These are phyloP conservation scores for Curvularia spicifera DNA, from an alignment of 2,329 filamentous ascomycete genomes.

Conservation along the genomic window DNA sequence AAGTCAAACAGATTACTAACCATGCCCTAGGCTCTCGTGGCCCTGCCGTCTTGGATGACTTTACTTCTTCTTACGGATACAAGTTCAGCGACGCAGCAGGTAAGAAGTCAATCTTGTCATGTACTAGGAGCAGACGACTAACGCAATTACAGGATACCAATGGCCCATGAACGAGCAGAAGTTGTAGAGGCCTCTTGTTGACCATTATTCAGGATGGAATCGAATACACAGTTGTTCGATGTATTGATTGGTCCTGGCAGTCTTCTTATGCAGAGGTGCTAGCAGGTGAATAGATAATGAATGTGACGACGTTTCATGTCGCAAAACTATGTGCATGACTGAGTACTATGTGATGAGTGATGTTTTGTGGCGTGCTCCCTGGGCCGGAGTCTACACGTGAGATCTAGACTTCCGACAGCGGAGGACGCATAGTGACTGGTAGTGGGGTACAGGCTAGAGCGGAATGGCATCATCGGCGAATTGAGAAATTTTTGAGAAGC, in stretches of 20 bases:
- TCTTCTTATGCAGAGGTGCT: slow-evolving; percentile 4
- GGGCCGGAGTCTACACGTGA: not conserved
- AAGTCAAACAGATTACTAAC: slow-evolving; percentile 26
- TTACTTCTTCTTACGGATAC: slow-evolving; percentile 97
- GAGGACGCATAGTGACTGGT: slow-evolving; percentile 13
- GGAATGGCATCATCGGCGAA: slow-evolving; percentile 45
- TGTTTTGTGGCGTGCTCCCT: not conserved
- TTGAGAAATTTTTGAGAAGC: slow-evolving; percentile 38
- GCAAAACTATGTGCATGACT: not conserved
- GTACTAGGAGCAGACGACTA: slow-evolving; percentile 18
- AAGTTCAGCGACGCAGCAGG: slow-evolving; percentile 97
- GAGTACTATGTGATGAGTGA: slow-evolving; percentile 4
- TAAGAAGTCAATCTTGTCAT: slow-evolving; percentile 30
- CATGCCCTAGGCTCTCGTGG: slow-evolving; percentile 82
- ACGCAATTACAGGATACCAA: slow-evolving; percentile 45
- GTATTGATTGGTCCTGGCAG: slow-evolving; percentile 10
- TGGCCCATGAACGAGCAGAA: slow-evolving; percentile 51
- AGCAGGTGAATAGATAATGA: slow-evolving; percentile 26
- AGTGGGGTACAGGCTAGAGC: slow-evolving; percentile 29
- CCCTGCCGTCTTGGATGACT: slow-evolving; percentile 94
- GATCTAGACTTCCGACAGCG: slow-evolving; percentile 16
- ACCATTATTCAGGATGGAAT: slow-evolving; percentile 21
- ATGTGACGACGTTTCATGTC: slow-evolving; percentile 21
- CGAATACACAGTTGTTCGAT: slow-evolving; percentile 15
- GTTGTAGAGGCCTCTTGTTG: slow-evolving; percentile 33